Base-by-base conservation (phyloP, 108 stramenopile genomes). In the Conticribra weissflogii region DNA sequence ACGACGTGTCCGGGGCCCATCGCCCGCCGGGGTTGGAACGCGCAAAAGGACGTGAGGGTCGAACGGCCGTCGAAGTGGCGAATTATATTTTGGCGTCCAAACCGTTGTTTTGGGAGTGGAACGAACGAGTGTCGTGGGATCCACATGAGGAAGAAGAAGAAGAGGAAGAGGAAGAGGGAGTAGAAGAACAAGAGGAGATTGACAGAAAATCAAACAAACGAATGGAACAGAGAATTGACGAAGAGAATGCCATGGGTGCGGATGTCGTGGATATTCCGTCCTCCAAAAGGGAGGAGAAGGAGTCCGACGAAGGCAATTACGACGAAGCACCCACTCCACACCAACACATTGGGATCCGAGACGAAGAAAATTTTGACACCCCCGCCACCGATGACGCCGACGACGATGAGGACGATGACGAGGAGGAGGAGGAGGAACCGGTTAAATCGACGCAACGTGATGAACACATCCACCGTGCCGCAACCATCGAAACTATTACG, bases 1-100 rank as follows among this genome's bases (percentile, higher is more conserved):
- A 34, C 5, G 25, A 22, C n/a, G 27, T 79, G 15, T 72, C 78
- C 19, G 78, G 72, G 52, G 78, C 78, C 8, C 19, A 51, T 24
- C 48, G 27, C 29, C 0, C 47, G 21, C 78, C 78, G 21, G 17
- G 59, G 1, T 44, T 78, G 17, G 72, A 64, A 18, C 9, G 32
- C 24, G 19, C 58, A 12, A 18, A 24, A 5, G 58, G 57, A 46
- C 45, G 31, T 31, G 41, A 56, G 46, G 69, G 65, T 12, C 41
- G 44, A 24, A 48, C 41, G 16, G 59, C 66, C 30, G 49, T 45
- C 8, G 66, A 68, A 8, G 52, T 63, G 23, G 66, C 65, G 25
- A 36, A 45, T 52, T 1, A 51, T 9, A 80, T 80, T 24, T 45
- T 80, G 47, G 21, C 8, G 21, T 54, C 46, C 47, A 25, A n/a